Evolutionary conservation across 768 basidiomycete genomes (phyloP), one percentile per base, ranked within the genome.

Genomic region (Suillus variegatus): DNA sequence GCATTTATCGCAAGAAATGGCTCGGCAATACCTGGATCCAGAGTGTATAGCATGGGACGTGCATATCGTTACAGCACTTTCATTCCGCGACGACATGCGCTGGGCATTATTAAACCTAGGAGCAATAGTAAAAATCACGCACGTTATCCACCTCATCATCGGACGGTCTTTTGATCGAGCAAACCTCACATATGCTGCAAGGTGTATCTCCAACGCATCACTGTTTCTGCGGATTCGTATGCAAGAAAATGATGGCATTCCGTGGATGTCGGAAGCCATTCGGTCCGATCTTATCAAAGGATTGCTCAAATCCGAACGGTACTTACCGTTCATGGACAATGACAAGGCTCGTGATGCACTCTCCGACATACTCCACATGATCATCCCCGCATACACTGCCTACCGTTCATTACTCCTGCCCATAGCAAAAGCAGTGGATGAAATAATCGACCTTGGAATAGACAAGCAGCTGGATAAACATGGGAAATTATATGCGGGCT

Each of bases 1-100:
- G 56, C 75, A 76, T 51, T 70, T 76, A 18, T 69, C 70, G 32
- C 68, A 60, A 7, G 73, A 76, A 55, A 67, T 75, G 14, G 65
- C 66, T 14, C 75, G 62, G 12, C 52, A 38, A 2, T 22, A 63
- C 20, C 58, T 69, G 57, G 75, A 75, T 58, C 14, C 76, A 5
- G 47, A 62, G 38, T 75, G 75, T 22, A 63, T 75, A 8, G 73
- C 70, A 9, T 75, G 73, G 75, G 75, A 76, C 40, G 62, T 72
- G 51, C 75, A 76, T 25, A 72, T 75, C 55, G 36, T 75, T 57
- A 72, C 70, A 18, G 55, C 65, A 5, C 56, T 75, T 32, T 61
- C 72, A 12, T 65, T 70, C 22, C 75, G 44, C 6, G 66, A 66
- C 20, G 44, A 60, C 16, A 70, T 75, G 9, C 63, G 66, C 22